A percentile compares a stretch with the other conserved stretches of the same genome.
These are phyloP conservation scores for Ganoderma sinense DNA, from an alignment of 1,284 basidiomycete species.

Conservation along the genomic window DNA sequence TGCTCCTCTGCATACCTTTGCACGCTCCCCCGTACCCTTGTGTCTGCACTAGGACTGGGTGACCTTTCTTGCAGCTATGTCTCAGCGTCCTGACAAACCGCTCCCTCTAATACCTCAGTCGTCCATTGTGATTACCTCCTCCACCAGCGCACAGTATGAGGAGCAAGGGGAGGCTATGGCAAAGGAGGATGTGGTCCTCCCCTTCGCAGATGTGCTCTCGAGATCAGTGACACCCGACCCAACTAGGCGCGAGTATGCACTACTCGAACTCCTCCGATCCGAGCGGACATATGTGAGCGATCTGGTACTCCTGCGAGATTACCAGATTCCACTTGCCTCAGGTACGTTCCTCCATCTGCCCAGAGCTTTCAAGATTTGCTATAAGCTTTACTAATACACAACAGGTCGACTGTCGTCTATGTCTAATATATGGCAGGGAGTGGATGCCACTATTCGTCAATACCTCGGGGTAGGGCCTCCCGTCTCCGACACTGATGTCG, in stretches of 20 bases:
- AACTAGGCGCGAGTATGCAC: slow-evolving; percentile 85
- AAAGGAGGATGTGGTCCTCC: neutral
- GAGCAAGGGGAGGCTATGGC: neutral
- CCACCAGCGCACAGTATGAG: neutral
- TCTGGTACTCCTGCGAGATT: slow-evolving; percentile 83
- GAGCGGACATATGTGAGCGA: slow-evolving; percentile 91
- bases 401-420: neutral
- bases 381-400: neutral
- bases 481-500: slow-evolving; percentile 29
- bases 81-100: neutral
- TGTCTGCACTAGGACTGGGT: neutral
- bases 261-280: slow-evolving; percentile 85
- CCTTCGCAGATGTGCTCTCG: neutral
- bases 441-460: neutral
- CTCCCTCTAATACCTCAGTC: neutral
- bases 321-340: slow-evolving; percentile 82
- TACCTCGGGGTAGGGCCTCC: slow-evolving; percentile 38
- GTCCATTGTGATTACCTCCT: neutral
- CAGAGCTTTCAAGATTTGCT: neutral
- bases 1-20: too few relatives aligned
- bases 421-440: neutral
- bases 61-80: neutral
- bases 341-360: slow-evolving; percentile 47
- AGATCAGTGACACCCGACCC: slow-evolving; percentile 33
- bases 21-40: neutral